phyloP scores from a whole-genome alignment of 495 filamentous ascomycete species.

The Tuber indicum region DNA sequence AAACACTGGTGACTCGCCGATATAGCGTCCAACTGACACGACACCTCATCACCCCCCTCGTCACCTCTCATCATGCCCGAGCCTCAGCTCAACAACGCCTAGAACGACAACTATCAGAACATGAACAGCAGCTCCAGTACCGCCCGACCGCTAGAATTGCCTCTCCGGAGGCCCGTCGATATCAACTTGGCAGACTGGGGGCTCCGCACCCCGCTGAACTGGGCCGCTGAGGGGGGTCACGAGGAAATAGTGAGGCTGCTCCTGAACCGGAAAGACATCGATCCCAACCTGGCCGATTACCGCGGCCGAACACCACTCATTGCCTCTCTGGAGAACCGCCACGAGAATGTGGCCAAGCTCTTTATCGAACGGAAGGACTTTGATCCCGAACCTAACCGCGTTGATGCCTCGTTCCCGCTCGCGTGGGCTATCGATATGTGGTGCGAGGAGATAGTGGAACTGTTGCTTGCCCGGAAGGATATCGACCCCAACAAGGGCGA shows the following conservation, averaged over 20 bases:
- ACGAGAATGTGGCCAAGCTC: background rate
- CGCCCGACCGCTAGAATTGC: background rate
- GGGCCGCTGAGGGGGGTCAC: slow-evolving; percentile 37
- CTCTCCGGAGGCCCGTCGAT: background rate
- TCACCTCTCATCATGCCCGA: background rate
- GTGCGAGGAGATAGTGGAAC: slow-evolving; percentile 38
- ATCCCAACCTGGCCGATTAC: slow-evolving; percentile 4
- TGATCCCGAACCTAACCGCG: background rate
- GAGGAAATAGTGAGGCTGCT: slow-evolving; percentile 35
- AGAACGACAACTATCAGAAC: background rate
- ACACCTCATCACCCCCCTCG: background rate
- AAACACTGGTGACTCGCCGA: background rate
- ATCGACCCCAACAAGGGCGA: slow-evolving; percentile 10
- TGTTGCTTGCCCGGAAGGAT: slow-evolving; percentile 22
- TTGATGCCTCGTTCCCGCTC: slow-evolving; percentile 12
- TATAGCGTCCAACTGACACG: background rate
- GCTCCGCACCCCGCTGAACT: slow-evolving; percentile 38
- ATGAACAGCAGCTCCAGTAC: background rate
- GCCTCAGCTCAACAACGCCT: background rate
- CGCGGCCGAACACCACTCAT: slow-evolving; percentile 20
- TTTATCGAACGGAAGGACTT: background rate
- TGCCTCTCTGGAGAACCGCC: background rate
- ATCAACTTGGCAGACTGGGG: background rate
- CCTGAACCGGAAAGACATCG: slow-evolving; percentile 14
- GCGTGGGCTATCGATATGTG: slow-evolving; percentile 37